Evolutionary conservation across 352 stramenopile species (phyloP).

Genomic region (Globisporangium parvum): DNA sequence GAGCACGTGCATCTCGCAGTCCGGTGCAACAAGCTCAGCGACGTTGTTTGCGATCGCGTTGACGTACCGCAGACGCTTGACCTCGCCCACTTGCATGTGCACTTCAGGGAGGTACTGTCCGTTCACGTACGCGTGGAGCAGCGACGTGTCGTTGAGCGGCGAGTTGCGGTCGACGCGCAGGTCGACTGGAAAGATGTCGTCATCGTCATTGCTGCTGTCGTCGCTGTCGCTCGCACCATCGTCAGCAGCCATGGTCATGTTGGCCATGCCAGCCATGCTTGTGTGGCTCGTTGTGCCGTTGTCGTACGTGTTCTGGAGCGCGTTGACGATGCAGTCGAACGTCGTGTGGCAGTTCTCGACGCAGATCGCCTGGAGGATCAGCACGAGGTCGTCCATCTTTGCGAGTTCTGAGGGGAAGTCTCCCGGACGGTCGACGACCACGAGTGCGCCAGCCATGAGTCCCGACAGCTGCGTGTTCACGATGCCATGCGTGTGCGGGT

Average conservation of each 20-base stretch:
- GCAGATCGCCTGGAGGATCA: slow-evolving; percentile 66
- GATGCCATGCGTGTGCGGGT: slow-evolving; percentile 67
- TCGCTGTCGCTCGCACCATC: slow-evolving; percentile 8
- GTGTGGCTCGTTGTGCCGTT: slow-evolving; percentile 7
- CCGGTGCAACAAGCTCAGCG: slow-evolving; percentile 50
- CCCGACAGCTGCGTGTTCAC: slow-evolving; percentile 71
- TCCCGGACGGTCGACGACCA: slow-evolving; percentile 52
- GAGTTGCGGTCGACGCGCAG: slow-evolving; percentile 33
- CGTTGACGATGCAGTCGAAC: slow-evolving; percentile 49
- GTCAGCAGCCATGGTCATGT: slow-evolving; percentile 7
- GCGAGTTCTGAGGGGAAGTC: slow-evolving; percentile 48
- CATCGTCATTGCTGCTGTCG: slow-evolving; percentile 1
- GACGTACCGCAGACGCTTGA: slow-evolving; percentile 64
- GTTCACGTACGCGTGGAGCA: slow-evolving; percentile 69
- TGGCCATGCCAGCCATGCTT: slow-evolving; percentile 13
- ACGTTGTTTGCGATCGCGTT: slow-evolving; percentile 85
- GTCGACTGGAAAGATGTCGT: slow-evolving; percentile 31
- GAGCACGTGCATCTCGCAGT: slow-evolving; percentile 50
- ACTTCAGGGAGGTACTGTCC: slow-evolving; percentile 62
- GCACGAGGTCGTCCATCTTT: slow-evolving; percentile 53
- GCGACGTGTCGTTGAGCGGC: slow-evolving; percentile 64
- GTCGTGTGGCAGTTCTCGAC: slow-evolving; percentile 60
- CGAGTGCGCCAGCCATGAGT: slow-evolving; percentile 63
- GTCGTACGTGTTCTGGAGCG: slow-evolving; percentile 51
- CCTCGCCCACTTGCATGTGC: slow-evolving; percentile 37